Percentiles rank a stretch among this genome's conserved stretches.
Conservation (phyloP, 768 basidiomycete species). For the Psilocybe cubensis region DNA sequence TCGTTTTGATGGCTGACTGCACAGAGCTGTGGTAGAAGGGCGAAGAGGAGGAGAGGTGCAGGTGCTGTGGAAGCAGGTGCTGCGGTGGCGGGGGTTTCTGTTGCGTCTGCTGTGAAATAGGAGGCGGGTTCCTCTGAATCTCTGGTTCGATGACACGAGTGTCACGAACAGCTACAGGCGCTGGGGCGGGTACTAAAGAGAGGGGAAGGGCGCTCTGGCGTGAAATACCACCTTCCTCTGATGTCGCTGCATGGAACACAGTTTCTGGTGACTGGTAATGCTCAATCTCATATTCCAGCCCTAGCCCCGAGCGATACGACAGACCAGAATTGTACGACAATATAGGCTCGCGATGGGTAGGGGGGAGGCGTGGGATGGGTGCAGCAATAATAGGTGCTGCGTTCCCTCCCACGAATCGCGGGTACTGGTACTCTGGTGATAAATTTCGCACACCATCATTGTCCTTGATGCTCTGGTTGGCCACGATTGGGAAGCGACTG, state of each 20-base stretch:
- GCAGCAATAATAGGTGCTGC: constrained; percentile 40
- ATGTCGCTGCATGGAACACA: not conserved
- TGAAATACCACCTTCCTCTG: constrained; percentile 17
- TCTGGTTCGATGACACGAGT: constrained; percentile 5
- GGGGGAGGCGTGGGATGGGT: constrained; percentile 44
- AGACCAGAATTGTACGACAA: constrained; percentile 15
- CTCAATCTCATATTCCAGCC: constrained; percentile 52
- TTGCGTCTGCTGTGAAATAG: no score
- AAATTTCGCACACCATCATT: no score
- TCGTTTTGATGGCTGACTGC: constrained; percentile 21
- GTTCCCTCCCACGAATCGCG: no score
- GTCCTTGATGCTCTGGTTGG: constrained; percentile 33
- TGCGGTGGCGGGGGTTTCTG: no score
- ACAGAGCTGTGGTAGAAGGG: constrained; percentile 31
- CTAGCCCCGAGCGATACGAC: constrained; percentile 42
- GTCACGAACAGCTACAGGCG: not conserved
- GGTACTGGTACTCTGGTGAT: no score
- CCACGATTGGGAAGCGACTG: constrained; percentile 43
- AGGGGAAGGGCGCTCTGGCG: not conserved
- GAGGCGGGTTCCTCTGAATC: no score
- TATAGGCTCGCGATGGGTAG: constrained; percentile 31
- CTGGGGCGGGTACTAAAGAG: not conserved
- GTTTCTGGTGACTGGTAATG: constrained; percentile 35
- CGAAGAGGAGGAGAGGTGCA: constrained; percentile 23
- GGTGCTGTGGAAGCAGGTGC: constrained; percentile 14